Percentiles rank a stretch among this genome's conserved stretches.
Conservation (phyloP, 2,329 filamentous ascomycete species). For the Leptographium radiaticola region DNA sequence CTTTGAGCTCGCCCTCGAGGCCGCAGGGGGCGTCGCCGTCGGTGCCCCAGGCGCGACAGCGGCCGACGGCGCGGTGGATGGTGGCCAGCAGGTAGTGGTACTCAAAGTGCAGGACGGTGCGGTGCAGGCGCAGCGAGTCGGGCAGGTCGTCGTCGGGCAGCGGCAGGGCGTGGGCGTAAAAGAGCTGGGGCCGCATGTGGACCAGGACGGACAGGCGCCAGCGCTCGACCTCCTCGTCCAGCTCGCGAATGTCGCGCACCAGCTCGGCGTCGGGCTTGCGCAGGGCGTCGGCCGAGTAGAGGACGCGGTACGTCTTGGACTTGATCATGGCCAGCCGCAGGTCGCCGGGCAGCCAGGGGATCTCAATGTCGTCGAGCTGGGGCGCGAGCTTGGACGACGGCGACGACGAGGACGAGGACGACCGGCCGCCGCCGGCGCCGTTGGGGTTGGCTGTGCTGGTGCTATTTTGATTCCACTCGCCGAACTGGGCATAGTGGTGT, state of each 20-base stretch:
- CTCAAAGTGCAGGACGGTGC: conserved; percentile 25
- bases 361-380: not conserved
- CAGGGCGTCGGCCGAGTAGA: conserved; percentile 35
- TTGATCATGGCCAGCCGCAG: conserved; percentile 37
- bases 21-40: conserved; percentile 1
- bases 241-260: conserved; percentile 38
- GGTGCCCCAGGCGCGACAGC: conserved; percentile 29
- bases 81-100: conserved; percentile 42
- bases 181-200: conserved; percentile 30
- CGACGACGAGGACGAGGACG: not conserved
- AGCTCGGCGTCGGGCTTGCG: conserved; percentile 41
- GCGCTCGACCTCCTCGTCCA: conserved; percentile 41
- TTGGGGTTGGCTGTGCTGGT: too few relatives aligned
- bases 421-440: not conserved
- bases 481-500: not conserved
- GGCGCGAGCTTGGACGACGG: not conserved
- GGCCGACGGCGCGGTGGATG: conserved; percentile 41
- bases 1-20: conserved; percentile 17
- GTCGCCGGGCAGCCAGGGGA: conserved; percentile 30
- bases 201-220: conserved; percentile 37
- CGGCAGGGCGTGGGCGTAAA: not conserved
- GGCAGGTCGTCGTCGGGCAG: conserved; percentile 12
- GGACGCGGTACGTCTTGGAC: conserved; percentile 29
- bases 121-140: conserved; percentile 10
- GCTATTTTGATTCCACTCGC: not conserved